Percentiles rank a stretch among this genome's conserved stretches.
Evolutionary conservation across 2,329 filamentous ascomycete genomes (phyloP).

Genomic region (Fusarium sp.): DNA sequence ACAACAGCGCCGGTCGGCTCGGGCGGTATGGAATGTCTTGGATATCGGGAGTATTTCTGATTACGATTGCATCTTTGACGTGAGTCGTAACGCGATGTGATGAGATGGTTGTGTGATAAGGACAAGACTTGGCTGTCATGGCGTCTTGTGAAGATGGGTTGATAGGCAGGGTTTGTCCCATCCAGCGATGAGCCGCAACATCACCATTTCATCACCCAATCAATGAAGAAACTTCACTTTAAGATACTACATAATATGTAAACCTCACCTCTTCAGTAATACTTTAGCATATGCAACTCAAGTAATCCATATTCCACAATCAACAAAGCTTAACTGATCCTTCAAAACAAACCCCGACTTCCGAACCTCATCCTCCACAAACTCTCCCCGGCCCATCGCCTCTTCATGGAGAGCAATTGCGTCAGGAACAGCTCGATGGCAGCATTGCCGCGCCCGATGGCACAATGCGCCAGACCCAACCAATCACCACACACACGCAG

Average conservation of each 20-base stretch:
- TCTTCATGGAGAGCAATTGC: slow-evolving; percentile 30
- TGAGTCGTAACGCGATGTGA: slow-evolving; percentile 4
- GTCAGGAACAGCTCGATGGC: slow-evolving; percentile 42
- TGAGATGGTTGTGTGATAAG: slow-evolving; percentile 7
- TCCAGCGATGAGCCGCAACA: background rate
- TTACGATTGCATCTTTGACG: background rate
- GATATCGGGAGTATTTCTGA: slow-evolving; percentile 3
- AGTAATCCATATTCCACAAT: too few relatives aligned
- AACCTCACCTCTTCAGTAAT: too few relatives aligned
- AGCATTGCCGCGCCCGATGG: slow-evolving; percentile 39
- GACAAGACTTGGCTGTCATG: slow-evolving; percentile 14
- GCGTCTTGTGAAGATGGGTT: background rate
- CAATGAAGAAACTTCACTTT: accelerated
- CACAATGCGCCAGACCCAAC: slow-evolving; percentile 30
- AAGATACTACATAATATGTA: background rate
- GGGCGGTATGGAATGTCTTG: slow-evolving; percentile 18
- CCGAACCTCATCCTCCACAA: slow-evolving; percentile 14
- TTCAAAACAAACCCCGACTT: slow-evolving; percentile 26
- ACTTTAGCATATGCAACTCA: accelerated
- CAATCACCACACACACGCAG: slow-evolving; percentile 33
- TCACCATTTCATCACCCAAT: background rate
- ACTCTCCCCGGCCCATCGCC: slow-evolving; percentile 25
- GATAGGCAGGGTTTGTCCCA: background rate
- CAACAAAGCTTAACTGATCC: background rate
- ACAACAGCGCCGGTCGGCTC: slow-evolving; percentile 16